Percentiles rank a stretch among this genome's conserved stretches.
phyloP scores from a whole-genome alignment of 2,329 filamentous ascomycete species.

The Pestalotiopsis sp. region DNA sequence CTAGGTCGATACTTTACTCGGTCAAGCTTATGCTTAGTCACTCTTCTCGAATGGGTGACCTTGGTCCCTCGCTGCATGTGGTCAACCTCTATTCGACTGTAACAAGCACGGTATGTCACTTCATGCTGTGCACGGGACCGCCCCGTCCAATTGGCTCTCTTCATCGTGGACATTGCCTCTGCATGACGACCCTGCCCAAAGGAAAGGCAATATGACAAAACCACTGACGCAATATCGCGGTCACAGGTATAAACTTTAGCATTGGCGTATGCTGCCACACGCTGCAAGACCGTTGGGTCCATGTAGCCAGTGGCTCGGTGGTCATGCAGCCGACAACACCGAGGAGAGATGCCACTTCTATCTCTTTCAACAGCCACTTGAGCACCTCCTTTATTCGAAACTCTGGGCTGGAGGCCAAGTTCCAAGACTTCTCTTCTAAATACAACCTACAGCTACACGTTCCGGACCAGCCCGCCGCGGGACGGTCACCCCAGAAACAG shows the following conservation, averaged over 20 bases:
- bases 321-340: constrained; percentile 4
- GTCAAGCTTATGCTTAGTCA: background rate
- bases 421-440: background rate
- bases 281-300: background rate
- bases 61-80: background rate
- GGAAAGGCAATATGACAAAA: background rate
- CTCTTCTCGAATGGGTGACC: background rate
- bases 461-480: background rate
- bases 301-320: background rate
- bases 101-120: background rate
- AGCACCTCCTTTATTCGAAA: background rate
- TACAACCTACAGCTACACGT: background rate
- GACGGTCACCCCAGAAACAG: constrained; percentile 1
- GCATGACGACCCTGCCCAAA: background rate
- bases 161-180: background rate
- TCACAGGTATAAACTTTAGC: background rate
- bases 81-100: background rate
- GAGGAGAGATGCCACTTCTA: background rate
- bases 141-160: background rate
- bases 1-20: background rate
- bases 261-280: background rate
- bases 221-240: background rate
- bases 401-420: background rate
- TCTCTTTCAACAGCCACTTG: background rate
- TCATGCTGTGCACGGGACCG: background rate